Conservation (phyloP, 2,329 filamentous ascomycete genomes). For the Neonectria neomacrospora region DNA sequence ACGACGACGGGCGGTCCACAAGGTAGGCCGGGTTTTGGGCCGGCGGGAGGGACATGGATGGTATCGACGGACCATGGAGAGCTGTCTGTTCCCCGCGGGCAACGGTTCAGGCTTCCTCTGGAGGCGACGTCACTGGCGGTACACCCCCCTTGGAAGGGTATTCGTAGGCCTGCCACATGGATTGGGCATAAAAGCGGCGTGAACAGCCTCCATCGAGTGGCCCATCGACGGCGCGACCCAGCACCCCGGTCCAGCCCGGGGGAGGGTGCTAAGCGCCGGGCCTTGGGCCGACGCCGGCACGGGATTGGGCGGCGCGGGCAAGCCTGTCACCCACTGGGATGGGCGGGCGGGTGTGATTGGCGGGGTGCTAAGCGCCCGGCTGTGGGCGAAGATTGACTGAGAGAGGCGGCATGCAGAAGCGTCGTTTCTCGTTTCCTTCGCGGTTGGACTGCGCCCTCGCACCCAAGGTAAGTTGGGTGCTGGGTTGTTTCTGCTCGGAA, state of each 20-base stretch:
- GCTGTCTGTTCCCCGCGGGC: not conserved
- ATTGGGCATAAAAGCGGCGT: constrained; percentile 38
- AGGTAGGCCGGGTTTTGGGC: constrained; percentile 41
- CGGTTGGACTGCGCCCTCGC: constrained; percentile 21
- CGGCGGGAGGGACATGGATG: constrained; percentile 21
- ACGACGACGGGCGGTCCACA: constrained; percentile 32
- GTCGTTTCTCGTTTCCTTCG: constrained; percentile 23
- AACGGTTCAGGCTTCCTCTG: not conserved
- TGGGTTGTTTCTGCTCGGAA: constrained; percentile 44
- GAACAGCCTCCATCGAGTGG: constrained; percentile 20
- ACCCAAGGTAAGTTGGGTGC: no score
- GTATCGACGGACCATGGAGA: not conserved
- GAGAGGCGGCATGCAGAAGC: constrained; percentile 42
- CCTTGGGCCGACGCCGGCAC: constrained; percentile 29
- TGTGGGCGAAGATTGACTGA: constrained; percentile 40
- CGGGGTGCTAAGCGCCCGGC: constrained; percentile 48
- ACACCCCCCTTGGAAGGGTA: constrained; percentile 6
- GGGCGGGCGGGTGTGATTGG: constrained; percentile 48
- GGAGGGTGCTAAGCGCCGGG: constrained; percentile 50
- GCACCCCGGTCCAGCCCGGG: constrained; percentile 42
- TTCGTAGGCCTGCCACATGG: not conserved
- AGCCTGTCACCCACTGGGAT: constrained; percentile 48
- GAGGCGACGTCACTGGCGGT: constrained; percentile 4
- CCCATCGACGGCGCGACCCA: constrained; percentile 33
- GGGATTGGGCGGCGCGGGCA: constrained; percentile 44